Conservation (phyloP, 1,284 basidiomycete species). For the Pseudozyma hubeiensis region DNA sequence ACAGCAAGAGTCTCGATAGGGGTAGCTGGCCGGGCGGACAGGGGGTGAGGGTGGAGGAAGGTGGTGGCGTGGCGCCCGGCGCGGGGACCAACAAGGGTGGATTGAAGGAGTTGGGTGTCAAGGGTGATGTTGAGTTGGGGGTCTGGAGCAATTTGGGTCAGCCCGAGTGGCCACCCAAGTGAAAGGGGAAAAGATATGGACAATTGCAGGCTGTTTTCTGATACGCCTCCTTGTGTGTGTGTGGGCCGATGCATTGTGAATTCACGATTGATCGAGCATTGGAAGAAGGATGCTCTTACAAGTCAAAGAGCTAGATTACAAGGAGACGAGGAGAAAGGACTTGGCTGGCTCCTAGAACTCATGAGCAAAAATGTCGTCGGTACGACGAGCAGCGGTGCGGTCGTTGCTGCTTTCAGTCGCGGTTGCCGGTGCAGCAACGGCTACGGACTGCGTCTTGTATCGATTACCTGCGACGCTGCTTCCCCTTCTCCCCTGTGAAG, state of each 20-base stretch:
- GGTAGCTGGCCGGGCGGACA: conserved; percentile 17
- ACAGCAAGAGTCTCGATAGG: conserved; percentile 17
- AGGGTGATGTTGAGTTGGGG: conserved; percentile 53
- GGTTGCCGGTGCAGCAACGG: not conserved
- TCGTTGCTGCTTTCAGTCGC: not conserved
- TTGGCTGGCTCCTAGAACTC: conserved; percentile 18
- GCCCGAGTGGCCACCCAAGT: conserved; percentile 52
- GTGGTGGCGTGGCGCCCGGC: conserved; percentile 39
- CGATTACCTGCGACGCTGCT: not conserved
- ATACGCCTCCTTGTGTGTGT: too few relatives aligned
- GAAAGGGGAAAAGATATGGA: not conserved
- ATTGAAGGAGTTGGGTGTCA: conserved; percentile 36
- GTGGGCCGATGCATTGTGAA: too few relatives aligned
- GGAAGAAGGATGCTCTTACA: not conserved
- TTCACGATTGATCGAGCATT: too few relatives aligned
- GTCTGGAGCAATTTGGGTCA: conserved; percentile 49
- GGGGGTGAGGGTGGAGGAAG: conserved; percentile 16
- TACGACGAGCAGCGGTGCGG: not conserved
- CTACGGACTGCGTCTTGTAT: not conserved
- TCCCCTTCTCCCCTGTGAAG: not conserved
- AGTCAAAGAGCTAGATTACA: not conserved
- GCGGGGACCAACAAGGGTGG: conserved; percentile 44
- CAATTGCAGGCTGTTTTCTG: not conserved
- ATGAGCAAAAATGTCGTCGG: conserved; percentile 30
- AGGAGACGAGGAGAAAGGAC: not conserved